Evolutionary conservation across 1,284 basidiomycete genomes (phyloP), one percentile per base, ranked within the genome.

Genomic region (Lignosus rhinocerotis): DNA sequence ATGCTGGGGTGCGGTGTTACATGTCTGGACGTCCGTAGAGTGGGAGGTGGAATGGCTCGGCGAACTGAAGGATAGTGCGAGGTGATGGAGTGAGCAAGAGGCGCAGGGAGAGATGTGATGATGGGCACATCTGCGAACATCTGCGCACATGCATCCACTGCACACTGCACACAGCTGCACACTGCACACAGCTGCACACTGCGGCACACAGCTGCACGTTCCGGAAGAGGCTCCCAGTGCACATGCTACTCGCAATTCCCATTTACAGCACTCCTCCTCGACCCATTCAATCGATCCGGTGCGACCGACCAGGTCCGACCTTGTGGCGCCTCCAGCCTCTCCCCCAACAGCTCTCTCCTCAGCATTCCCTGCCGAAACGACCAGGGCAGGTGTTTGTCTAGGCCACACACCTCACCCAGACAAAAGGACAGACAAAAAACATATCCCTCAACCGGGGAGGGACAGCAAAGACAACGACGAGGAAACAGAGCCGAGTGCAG

Each of bases 271-370:
- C 55, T 39, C 39, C 54, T 57, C 58, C 62, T 53, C 50, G 41
- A 42, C 39, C 39, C 63, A 62, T 59, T 63, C 62, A 60, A 66
- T 66, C 65, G 65, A 66, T 66, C 63, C 65, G 65, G 65, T 53
- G 55, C 58, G 56, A 14, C 63, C 63, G 61, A 66, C 51, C 42
- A 30, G 51, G 56, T 58, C 63, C 63, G 61, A 66, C 51, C 42
- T 30, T 53, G 56, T 58, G 57, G 48, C 59, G 55, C 34, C 31
- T 55, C 51, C 53, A 21, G 42, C 46, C 43, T 34, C 30, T 47
- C 19, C n/a, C 36, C 14, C 49, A 42, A 44, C 50, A 11, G n/a
- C n/a, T n/a, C 47, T 14, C 38, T n/a, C 36, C 52, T 42, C 42
- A 25, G 30, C 14, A 21, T 9, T 30, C 46, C 21, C 42, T 4